A percentile compares a stretch with the other conserved stretches of the same genome.
Evolutionary conservation across 169 alveolate species (phyloP).

Genomic region (Plasmodium billcollinsi): DNA sequence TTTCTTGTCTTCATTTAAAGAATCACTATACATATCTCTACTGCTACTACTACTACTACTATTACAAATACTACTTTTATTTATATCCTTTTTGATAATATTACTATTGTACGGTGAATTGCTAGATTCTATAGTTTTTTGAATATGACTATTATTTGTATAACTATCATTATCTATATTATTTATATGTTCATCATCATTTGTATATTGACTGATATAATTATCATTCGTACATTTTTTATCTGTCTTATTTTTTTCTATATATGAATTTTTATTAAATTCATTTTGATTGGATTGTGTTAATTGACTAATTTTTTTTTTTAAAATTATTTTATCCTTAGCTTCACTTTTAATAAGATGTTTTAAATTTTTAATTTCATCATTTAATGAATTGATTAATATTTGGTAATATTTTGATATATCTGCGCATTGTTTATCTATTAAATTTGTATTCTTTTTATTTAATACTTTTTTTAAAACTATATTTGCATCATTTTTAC

Average conservation of each 20-base stretch:
- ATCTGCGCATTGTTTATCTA: slow-evolving; percentile 58
- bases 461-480: slow-evolving; percentile 44
- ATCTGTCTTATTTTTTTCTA: background rate
- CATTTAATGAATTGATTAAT: slow-evolving; percentile 34
- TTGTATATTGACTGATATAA: background rate
- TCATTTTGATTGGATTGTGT: background rate
- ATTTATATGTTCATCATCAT: background rate
- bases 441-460: slow-evolving; percentile 36
- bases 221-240: background rate
- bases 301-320: slow-evolving; percentile 19
- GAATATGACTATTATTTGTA: background rate
- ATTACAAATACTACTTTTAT: background rate
- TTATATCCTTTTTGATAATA: background rate
- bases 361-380: slow-evolving; percentile 40
- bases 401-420: slow-evolving; percentile 63
- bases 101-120: background rate
- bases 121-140: background rate
- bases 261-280: background rate
- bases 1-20: background rate
- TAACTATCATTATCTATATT: background rate
- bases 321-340: slow-evolving; percentile 52
- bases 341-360: slow-evolving; percentile 52
- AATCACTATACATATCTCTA: background rate
- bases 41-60: background rate
- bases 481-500: slow-evolving; percentile 57